A percentile compares a stretch with the other conserved stretches of the same genome.
These are phyloP conservation scores for Phytophthora quininea DNA, from an alignment of 352 stramenopile species.

Conservation along the genomic window DNA sequence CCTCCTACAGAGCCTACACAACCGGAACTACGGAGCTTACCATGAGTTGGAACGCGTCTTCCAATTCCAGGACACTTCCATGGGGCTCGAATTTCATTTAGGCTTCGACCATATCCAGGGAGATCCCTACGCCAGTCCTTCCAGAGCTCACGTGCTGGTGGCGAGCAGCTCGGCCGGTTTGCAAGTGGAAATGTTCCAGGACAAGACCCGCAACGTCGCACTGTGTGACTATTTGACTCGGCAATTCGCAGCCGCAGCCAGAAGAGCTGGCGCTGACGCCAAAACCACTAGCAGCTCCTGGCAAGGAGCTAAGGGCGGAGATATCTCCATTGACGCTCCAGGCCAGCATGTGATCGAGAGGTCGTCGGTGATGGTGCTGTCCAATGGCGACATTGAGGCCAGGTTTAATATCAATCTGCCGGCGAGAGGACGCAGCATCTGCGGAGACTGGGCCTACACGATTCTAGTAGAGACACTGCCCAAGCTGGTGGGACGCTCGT, in stretches of 20 bases:
- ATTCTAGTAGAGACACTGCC: slow-evolving; percentile 93
- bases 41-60: slow-evolving; percentile 78
- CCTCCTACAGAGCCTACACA: slow-evolving; percentile 61
- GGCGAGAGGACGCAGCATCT: slow-evolving; percentile 93
- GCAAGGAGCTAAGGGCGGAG: slow-evolving; percentile 92
- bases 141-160: slow-evolving; percentile 92
- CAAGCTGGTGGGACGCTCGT: slow-evolving; percentile 75
- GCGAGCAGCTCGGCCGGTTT: slow-evolving; percentile 77
- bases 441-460: slow-evolving; percentile 91
- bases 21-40: slow-evolving; percentile 86
- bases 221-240: slow-evolving; percentile 93
- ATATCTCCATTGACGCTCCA: slow-evolving; percentile 93
- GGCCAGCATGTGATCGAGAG: slow-evolving; percentile 95
- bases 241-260: slow-evolving; percentile 70
- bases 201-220: slow-evolving; percentile 82
- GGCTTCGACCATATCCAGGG: slow-evolving; percentile 94
- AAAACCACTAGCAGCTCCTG: slow-evolving; percentile 78
- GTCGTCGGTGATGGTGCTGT: slow-evolving; percentile 83
- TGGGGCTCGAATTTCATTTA: slow-evolving; percentile 75
- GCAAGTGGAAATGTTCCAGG: slow-evolving; percentile 72
- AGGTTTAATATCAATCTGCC: slow-evolving; percentile 97
- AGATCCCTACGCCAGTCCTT: slow-evolving; percentile 96
- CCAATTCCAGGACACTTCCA: slow-evolving; percentile 25
- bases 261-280: slow-evolving; percentile 59
- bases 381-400: slow-evolving; percentile 86